Evolutionary conservation across 371 early-diverging fungal genomes (phyloP).

Genomic region (Syncephalastrum racemosum): DNA sequence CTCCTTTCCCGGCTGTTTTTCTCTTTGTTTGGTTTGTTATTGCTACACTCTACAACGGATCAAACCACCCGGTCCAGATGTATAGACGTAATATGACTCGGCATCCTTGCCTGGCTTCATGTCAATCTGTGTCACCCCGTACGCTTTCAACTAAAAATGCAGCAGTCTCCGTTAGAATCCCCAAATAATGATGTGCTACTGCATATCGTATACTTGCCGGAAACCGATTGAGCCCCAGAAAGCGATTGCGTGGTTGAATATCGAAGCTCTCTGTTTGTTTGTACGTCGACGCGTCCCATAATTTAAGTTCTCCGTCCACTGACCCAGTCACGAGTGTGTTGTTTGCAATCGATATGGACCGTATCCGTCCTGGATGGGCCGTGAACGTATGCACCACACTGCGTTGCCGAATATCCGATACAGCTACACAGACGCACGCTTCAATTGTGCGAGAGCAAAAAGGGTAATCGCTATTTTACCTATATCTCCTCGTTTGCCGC

Average conservation of each 20-base stretch:
- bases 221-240: constrained; percentile 57
- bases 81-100: constrained; percentile 29
- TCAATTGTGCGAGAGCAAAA: not conserved
- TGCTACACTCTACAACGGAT: constrained; percentile 22
- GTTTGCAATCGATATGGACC: constrained; percentile 65
- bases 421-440: constrained; percentile 36
- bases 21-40: too few species aligned
- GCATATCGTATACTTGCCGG: constrained; percentile 41
- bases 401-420: constrained; percentile 76
- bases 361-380: constrained; percentile 70
- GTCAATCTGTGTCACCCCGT: constrained; percentile 52
- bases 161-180: not conserved
- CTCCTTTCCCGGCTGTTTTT: too few species aligned
- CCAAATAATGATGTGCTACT: not conserved
- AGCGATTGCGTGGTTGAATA: constrained; percentile 59
- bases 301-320: constrained; percentile 58
- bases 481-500: constrained; percentile 78
- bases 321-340: constrained; percentile 65
- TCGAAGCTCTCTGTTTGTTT: constrained; percentile 49
- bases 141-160: constrained; percentile 45
- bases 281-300: constrained; percentile 69
- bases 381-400: constrained; percentile 65
- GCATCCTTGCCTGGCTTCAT: constrained; percentile 9
- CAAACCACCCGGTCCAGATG: constrained; percentile 50
- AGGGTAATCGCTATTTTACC: constrained; percentile 34